Conservation (phyloP, 2,329 filamentous ascomycete species). For the Aotearoamyces nothofagi region DNA sequence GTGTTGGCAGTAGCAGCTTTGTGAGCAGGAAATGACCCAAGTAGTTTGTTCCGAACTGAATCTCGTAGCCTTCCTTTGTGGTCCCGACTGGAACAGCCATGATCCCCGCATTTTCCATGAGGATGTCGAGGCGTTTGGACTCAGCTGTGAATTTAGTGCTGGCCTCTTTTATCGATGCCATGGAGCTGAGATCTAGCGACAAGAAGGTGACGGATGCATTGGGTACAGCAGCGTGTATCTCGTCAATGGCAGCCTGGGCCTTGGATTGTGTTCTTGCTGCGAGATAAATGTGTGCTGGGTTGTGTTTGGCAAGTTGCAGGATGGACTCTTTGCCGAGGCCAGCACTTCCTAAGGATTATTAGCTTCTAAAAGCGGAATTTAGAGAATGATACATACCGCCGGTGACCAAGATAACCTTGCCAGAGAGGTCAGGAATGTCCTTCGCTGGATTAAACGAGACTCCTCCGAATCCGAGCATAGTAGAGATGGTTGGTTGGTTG, state of each 20-base stretch:
- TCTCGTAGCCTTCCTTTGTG: slow-evolving; percentile 5
- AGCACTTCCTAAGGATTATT: slow-evolving; percentile 23
- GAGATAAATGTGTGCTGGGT: slow-evolving; percentile 7
- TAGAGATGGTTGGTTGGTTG: too few species aligned
- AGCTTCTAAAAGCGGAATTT: too few species aligned
- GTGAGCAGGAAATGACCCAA: slow-evolving; percentile 5
- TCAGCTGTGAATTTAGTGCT: slow-evolving; percentile 3
- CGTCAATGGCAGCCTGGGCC: slow-evolving; percentile 6
- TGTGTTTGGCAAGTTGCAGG: neutral
- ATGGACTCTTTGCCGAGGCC: slow-evolving; percentile 3
- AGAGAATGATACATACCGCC: slow-evolving; percentile 22
- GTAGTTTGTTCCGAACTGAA: slow-evolving; percentile 5
- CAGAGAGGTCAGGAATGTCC: slow-evolving; percentile 23
- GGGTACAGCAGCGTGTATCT: neutral
- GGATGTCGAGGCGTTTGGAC: slow-evolving; percentile 2
- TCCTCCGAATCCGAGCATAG: too few species aligned
- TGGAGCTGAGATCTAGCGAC: slow-evolving; percentile 18
- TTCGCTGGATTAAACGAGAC: slow-evolving; percentile 17
- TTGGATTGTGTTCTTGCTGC: slow-evolving; percentile 17
- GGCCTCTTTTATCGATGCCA: slow-evolving; percentile 18
- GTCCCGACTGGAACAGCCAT: slow-evolving; percentile 3
- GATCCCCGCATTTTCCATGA: slow-evolving; percentile 6
- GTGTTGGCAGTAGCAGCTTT: slow-evolving; percentile 7
- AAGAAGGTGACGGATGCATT: slow-evolving; percentile 10
- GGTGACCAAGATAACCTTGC: slow-evolving; percentile 30